Percentiles rank a stretch among this genome's conserved stretches.
phyloP scores from a whole-genome alignment of 2,329 filamentous ascomycete species.

The Cercospora berteroae region DNA sequence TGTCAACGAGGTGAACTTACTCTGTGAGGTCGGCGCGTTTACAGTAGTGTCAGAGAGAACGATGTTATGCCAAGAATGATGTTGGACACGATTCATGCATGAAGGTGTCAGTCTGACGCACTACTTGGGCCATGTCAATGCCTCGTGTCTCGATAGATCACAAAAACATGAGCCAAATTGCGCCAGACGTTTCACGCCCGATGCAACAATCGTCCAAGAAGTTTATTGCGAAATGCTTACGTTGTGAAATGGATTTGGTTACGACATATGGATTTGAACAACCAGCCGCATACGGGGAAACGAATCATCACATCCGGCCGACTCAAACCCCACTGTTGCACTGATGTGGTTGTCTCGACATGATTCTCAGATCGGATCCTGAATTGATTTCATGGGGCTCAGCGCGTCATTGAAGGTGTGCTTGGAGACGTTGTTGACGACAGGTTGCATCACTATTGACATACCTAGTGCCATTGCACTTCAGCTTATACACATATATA shows the following conservation, averaged over 20 bases:
- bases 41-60: neutral
- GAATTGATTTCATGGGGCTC: neutral
- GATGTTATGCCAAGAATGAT: neutral
- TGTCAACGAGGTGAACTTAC: neutral
- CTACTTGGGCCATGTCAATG: neutral
- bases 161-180: neutral
- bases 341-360: neutral
- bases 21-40: neutral
- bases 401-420: neutral
- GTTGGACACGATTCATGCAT: neutral
- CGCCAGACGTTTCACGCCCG: neutral
- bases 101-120: neutral
- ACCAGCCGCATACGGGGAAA: neutral
- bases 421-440: neutral
- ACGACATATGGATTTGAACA: neutral
- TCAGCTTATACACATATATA: no score
- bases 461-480: no score
- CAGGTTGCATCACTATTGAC: neutral
- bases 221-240: neutral
- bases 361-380: neutral
- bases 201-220: neutral
- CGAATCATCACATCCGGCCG: neutral
- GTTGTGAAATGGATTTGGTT: neutral
- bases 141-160: neutral
- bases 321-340: neutral